Base-by-base conservation (phyloP, 129 eudicot species). In the Helianthus tuberosus region DNA sequence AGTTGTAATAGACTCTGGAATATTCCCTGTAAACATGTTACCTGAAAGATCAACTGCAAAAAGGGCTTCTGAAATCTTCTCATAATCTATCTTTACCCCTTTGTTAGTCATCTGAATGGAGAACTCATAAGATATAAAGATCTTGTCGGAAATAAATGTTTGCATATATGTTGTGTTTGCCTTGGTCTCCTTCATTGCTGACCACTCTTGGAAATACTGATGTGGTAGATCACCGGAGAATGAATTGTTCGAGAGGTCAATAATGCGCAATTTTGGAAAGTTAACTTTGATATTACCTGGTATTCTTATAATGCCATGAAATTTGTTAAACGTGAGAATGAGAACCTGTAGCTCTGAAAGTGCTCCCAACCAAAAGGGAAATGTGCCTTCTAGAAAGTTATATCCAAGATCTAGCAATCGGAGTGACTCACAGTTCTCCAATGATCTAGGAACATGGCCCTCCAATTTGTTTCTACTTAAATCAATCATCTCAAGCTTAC, bases 161-260 rank as follows among this genome's bases (percentile, higher is more conserved):
- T 64, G 48, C 46, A 54, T 60, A 58, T 60, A 75, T 51, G 48
- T 1, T 43, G 62, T 51, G 5, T 5, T 8, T 32, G 27, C 3
- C 12, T 50, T 1, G 4, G 29, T 51, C 48, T 51, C n/a, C 16
- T 64, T 78, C 87, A 83, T 83, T 35, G 68, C 76, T 2, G 52
- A 13, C 63, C 75, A 79, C 1, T 17, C 61, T 59, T 16, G 63
- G 50, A 79, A 50, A 47, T 29, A 58, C 4, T 25, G 12, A 1
- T 16, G 6, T 2, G 87, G 83, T 62, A 77, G 27, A 12, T 41
- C 15, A 4, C 86, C 77, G 2, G 25, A 23, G 27, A 83, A 83
- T 0, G n/a, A 23, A 41, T 83, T 83, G 74, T 36, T 13, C 3
- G 87, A 74, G n/a, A 83, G 74, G 64, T 78, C 87, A 15, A 83